These are phyloP conservation scores for Catharanthus roseus DNA, from an alignment of 257 asterid genomes.

Conservation along the genomic window DNA sequence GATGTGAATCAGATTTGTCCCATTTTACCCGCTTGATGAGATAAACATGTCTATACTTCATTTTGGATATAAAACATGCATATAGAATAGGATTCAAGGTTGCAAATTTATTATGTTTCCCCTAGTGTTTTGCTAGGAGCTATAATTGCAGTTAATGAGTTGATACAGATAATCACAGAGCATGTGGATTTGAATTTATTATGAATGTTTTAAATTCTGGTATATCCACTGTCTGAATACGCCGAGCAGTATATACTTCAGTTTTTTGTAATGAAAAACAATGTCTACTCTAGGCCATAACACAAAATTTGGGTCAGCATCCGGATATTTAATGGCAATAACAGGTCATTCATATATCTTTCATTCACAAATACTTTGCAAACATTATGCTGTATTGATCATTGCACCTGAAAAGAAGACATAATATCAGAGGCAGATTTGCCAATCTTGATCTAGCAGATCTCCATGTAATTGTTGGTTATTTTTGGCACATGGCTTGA, in stretches of 20 bases:
- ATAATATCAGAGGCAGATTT: not conserved
- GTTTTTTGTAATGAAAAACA: not conserved
- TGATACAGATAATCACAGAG: not conserved
- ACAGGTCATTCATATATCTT: not conserved
- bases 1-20: not conserved
- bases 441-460: not conserved
- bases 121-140: not conserved
- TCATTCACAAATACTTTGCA: not conserved
- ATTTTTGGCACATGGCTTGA: not conserved
- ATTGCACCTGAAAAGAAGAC: not conserved
- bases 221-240: not conserved
- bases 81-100: not conserved
- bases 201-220: not conserved
- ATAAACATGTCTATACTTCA: not conserved
- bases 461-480: not conserved
- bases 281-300: not conserved
- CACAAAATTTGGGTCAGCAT: not conserved
- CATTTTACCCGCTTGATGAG: not conserved
- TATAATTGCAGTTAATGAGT: not conserved
- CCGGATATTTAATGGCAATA: not conserved
- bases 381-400: not conserved
- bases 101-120: not conserved
- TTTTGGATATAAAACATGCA: not conserved
- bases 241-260: not conserved
- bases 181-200: not conserved